Percentiles rank a stretch among this genome's conserved stretches.
phyloP scores from a whole-genome alignment of 129 eudicot genomes.

The Arctium lappa region DNA sequence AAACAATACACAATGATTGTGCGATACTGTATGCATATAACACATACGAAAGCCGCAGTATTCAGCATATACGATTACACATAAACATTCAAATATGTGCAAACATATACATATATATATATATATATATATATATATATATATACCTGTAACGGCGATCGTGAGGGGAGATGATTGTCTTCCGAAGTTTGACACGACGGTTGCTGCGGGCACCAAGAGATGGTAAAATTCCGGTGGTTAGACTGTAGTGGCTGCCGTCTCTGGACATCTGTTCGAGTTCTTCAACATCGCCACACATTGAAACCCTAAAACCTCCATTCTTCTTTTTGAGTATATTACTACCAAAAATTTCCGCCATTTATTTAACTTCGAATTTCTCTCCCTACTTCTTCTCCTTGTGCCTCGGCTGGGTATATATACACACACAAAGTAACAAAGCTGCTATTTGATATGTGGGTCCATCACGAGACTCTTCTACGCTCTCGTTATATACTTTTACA shows the following conservation, averaged over 20 bases:
- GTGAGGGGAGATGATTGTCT: slow-evolving; percentile 49
- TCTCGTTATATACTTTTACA: neutral
- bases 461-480: slow-evolving; percentile 19
- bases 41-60: neutral
- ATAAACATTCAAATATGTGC: neutral
- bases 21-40: neutral
- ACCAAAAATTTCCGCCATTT: slow-evolving; percentile 16
- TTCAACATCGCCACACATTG: slow-evolving; percentile 48
- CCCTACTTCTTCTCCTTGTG: neutral
- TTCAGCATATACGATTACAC: neutral
- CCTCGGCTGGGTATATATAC: neutral
- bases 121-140: neutral
- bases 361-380: neutral
- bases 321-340: neutral
- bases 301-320: slow-evolving; percentile 38
- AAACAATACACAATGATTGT: neutral
- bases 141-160: slow-evolving; percentile 55
- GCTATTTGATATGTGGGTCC: slow-evolving; percentile 19
- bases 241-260: slow-evolving; percentile 64
- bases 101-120: neutral
- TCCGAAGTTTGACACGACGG: slow-evolving; percentile 39
- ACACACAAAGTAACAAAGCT: neutral
- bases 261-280: slow-evolving; percentile 66
- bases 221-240: slow-evolving; percentile 47
- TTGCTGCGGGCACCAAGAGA: slow-evolving; percentile 53